A percentile compares a stretch with the other conserved stretches of the same genome.
Conservation (phyloP, 805 yeast species). For the Cyberlindnera xylosilytica region DNA sequence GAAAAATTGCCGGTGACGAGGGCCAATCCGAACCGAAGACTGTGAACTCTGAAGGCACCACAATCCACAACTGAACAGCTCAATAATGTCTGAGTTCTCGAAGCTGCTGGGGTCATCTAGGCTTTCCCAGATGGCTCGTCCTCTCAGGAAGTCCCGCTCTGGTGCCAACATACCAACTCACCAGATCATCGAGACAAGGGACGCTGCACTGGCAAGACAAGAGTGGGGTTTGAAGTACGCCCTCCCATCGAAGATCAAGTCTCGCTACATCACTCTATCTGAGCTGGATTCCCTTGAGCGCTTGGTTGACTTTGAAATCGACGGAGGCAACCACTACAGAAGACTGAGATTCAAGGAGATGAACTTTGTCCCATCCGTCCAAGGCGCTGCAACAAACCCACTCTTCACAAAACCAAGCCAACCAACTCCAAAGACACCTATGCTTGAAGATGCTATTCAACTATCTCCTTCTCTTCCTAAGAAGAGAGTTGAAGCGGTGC, state of each 20-base stretch:
- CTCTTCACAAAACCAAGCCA: slow-evolving; percentile 24
- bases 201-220: slow-evolving; percentile 58
- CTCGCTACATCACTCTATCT: slow-evolving; percentile 58
- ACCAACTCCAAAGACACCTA: slow-evolving; percentile 29
- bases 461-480: slow-evolving; percentile 1
- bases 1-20: too few species aligned
- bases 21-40: too few species aligned
- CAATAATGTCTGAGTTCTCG: slow-evolving; percentile 29
- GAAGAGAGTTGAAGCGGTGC: slow-evolving; percentile 9
- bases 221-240: slow-evolving; percentile 76
- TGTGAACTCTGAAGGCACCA: too few species aligned
- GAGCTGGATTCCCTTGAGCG: slow-evolving; percentile 65
- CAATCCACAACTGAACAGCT: too few species aligned
- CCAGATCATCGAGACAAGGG: slow-evolving; percentile 69
- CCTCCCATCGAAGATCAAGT: slow-evolving; percentile 58
- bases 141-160: slow-evolving; percentile 12
- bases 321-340: slow-evolving; percentile 56
- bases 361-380: slow-evolving; percentile 39
- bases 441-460: slow-evolving; percentile 5
- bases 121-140: slow-evolving; percentile 34
- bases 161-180: slow-evolving; percentile 51
- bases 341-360: slow-evolving; percentile 67
- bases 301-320: slow-evolving; percentile 69
- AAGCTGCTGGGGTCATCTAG: slow-evolving; percentile 31
- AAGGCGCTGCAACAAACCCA: slow-evolving; percentile 31